Conservation (phyloP, 2,329 filamentous ascomycete species). For the Epichloe sylvatica region DNA sequence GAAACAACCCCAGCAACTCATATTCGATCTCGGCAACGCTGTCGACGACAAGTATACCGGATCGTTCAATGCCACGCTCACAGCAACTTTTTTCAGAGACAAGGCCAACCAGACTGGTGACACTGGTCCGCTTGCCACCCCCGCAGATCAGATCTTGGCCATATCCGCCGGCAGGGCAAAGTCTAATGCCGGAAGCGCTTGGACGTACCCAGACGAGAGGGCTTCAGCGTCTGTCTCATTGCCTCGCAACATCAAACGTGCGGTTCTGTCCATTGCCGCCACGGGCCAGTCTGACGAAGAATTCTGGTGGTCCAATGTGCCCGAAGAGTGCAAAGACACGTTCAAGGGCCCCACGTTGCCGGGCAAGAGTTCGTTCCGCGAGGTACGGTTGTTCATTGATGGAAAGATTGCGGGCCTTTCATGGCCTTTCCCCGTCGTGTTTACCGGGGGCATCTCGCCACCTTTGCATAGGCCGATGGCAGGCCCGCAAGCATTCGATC, state of each 20-base stretch:
- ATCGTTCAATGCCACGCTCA: constrained; percentile 58
- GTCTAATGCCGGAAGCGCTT: constrained; percentile 41
- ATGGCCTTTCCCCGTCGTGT: constrained; percentile 74
- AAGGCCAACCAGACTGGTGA: background rate
- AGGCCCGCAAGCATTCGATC: constrained; percentile 64
- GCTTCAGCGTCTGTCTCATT: constrained; percentile 47
- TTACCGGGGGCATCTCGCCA: constrained; percentile 67
- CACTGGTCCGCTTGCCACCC: constrained; percentile 7
- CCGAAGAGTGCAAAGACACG: constrained; percentile 42
- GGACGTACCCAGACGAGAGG: constrained; percentile 48
- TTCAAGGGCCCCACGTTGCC: constrained; percentile 47
- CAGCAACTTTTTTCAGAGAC: constrained; percentile 51
- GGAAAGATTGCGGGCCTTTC: constrained; percentile 56
- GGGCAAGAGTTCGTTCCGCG: constrained; percentile 61
- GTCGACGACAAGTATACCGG: constrained; percentile 58
- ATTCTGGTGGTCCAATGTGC: constrained; percentile 75
- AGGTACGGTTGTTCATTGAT: constrained; percentile 66
- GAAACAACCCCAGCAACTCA: constrained; percentile 54
- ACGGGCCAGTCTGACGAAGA: constrained; percentile 66
- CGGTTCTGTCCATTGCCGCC: constrained; percentile 62
- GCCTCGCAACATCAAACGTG: constrained; percentile 52
- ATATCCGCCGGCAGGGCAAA: constrained; percentile 42
- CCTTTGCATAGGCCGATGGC: constrained; percentile 66
- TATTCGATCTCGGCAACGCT: constrained; percentile 68
- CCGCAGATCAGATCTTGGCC: constrained; percentile 54